Conservation (phyloP, 306 rosid species). For the Prosopis cineraria region DNA sequence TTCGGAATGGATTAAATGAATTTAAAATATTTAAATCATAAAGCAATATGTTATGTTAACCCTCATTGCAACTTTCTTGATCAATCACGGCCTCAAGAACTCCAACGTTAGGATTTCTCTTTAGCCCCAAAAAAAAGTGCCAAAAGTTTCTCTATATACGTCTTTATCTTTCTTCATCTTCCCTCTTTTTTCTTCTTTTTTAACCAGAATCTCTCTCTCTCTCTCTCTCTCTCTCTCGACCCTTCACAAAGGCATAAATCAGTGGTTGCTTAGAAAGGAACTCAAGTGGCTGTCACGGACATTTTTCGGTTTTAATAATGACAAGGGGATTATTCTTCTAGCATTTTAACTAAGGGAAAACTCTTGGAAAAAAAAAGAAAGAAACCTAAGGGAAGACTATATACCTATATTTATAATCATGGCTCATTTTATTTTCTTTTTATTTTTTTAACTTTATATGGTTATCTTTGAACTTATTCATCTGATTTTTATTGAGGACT, state of each 20-base stretch:
- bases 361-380: too few species aligned
- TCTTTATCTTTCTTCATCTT: too few species aligned
- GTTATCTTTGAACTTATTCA: neutral
- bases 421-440: too few species aligned
- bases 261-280: neutral
- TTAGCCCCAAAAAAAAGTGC: too few species aligned
- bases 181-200: neutral
- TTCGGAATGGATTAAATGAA: too few species aligned
- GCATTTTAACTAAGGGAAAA: neutral
- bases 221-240: neutral
- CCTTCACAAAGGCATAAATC: neutral
- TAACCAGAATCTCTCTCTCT: neutral
- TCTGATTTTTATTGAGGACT: neutral
- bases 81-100: too few species aligned
- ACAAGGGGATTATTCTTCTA: neutral
- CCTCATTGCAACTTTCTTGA: too few species aligned
- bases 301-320: neutral
- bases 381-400: neutral
- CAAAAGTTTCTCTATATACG: neutral
- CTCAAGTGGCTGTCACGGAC: neutral
- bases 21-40: too few species aligned
- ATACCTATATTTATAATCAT: neutral
- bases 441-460: neutral
- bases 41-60: too few species aligned
- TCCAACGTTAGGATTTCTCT: too few species aligned